These are phyloP conservation scores for Arachis stenosperma DNA, from an alignment of 306 rosid genomes.

Conservation along the genomic window DNA sequence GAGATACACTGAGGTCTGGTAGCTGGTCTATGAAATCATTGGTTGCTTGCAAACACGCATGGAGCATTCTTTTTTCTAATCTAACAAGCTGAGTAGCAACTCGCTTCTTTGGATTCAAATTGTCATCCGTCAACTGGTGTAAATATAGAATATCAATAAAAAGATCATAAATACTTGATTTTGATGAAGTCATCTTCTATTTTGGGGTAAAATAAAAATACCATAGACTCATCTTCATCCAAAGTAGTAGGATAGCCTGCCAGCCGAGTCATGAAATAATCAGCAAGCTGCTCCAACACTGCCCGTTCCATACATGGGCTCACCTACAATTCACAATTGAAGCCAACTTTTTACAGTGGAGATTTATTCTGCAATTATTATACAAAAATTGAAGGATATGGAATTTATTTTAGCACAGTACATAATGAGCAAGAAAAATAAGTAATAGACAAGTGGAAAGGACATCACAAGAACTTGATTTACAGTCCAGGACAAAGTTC, in stretches of 20 bases:
- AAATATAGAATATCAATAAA: slow-evolving; percentile 38
- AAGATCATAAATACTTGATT: not conserved
- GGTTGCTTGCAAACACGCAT: slow-evolving; percentile 79
- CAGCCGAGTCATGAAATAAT: slow-evolving; percentile 75
- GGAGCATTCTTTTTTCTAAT: slow-evolving; percentile 87
- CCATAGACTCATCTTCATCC: slow-evolving; percentile 87
- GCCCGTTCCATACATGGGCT: slow-evolving; percentile 98
- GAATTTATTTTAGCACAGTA: slow-evolving; percentile 13
- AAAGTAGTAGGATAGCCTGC: slow-evolving; percentile 89
- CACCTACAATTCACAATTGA: slow-evolving; percentile 52
- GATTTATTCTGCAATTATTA: slow-evolving; percentile 28
- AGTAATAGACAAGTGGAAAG: slow-evolving; percentile 12
- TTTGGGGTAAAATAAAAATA: slow-evolving; percentile 36
- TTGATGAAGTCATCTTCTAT: slow-evolving; percentile 11
- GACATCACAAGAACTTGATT: slow-evolving; percentile 30
- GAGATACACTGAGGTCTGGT: slow-evolving; percentile 78
- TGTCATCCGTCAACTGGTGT: slow-evolving; percentile 64
- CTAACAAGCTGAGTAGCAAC: slow-evolving; percentile 84
- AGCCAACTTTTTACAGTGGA: slow-evolving; percentile 28
- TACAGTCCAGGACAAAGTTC: not conserved
- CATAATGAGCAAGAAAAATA: not conserved
- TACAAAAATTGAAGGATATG: not conserved
- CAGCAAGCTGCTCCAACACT: slow-evolving; percentile 83
- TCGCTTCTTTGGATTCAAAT: slow-evolving; percentile 78
- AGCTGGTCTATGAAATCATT: slow-evolving; percentile 64